Base-by-base conservation (phyloP, 2,329 filamentous ascomycete species). In the Cytospora paraplurivora region DNA sequence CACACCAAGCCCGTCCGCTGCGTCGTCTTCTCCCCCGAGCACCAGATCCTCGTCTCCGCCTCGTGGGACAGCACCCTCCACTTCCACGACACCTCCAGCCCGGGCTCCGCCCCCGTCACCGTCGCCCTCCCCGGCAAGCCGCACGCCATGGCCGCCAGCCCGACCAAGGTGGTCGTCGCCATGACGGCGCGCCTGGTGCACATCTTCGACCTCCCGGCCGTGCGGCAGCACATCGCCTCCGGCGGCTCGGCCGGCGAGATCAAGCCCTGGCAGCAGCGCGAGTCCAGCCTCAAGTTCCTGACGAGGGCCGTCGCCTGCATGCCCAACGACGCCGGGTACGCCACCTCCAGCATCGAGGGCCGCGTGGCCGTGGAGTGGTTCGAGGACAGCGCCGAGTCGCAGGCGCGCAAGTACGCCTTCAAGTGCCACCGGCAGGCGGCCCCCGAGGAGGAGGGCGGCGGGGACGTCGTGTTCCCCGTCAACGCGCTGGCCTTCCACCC, bases 301-400 rank as follows among this genome's bases (percentile, higher is more conserved):
- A 98, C 94, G 1, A 87, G 95, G 65, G 91, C 92, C 19, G 91
- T 98, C 0, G 88, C 93, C 17, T 97, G 94, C 76, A 98, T 99
- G 95, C 94, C 95, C 15, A 93, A 95, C 71, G 95, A 97, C 69
- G 91, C 90, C 12, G 95, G 95, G 6, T 99, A 98, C 74, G 93
- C 94, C 11, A 94, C 90, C 1, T 92, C 87, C 64, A 93, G 89
- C 71, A 99, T 99, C 71, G 95, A 99, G 74, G 95, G 95, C 5
- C 88, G 95, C 70, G 93, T 99, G 1, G 94, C 93, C 0, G 95
- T 99, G 1, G 95, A 99, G 76, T 98, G 93, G 92, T 98, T 99
- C 74, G 95, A 98, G 73, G 63, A 95, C 17, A 91, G 88, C 6
- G 81, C 87, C 50, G 91, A 94, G 75, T 93, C 91, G 4, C 93